These are phyloP conservation scores for Amanita jacksonii DNA, from an alignment of 768 basidiomycete genomes.

Conservation along the genomic window DNA sequence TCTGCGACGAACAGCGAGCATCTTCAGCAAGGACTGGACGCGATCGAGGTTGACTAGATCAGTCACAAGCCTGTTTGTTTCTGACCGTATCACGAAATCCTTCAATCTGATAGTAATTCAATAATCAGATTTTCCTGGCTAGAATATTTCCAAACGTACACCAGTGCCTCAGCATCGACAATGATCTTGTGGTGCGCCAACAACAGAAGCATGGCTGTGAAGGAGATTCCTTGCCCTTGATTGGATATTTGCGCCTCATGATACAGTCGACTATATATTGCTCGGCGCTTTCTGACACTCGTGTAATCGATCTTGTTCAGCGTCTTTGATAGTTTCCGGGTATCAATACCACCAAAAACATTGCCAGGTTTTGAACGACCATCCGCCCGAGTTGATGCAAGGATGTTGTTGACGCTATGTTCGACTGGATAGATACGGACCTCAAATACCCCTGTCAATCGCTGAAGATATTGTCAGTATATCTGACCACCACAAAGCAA, in stretches of 20 bases:
- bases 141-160: slow-evolving; percentile 41
- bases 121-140: neutral
- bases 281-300: slow-evolving; percentile 55
- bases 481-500: no score
- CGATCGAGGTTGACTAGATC: slow-evolving; percentile 82
- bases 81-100: slow-evolving; percentile 68
- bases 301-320: slow-evolving; percentile 58
- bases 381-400: slow-evolving; percentile 35
- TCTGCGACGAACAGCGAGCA: slow-evolving; percentile 61
- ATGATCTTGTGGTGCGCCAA: slow-evolving; percentile 90
- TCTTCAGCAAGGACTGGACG: slow-evolving; percentile 70
- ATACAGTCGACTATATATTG: slow-evolving; percentile 66
- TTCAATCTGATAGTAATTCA: slow-evolving; percentile 44
- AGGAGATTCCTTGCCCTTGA: slow-evolving; percentile 74
- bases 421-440: slow-evolving; percentile 75
- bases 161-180: slow-evolving; percentile 78
- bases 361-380: slow-evolving; percentile 23
- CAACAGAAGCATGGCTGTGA: slow-evolving; percentile 80
- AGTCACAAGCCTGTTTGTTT: slow-evolving; percentile 69
- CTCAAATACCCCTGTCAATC: slow-evolving; percentile 80
- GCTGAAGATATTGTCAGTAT: slow-evolving; percentile 31
- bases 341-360: slow-evolving; percentile 46
- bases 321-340: slow-evolving; percentile 47
- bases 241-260: slow-evolving; percentile 78
- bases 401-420: slow-evolving; percentile 50